These are phyloP conservation scores for Rosa hybrid DNA, from an alignment of 331 rosid species.

Conservation along the genomic window DNA sequence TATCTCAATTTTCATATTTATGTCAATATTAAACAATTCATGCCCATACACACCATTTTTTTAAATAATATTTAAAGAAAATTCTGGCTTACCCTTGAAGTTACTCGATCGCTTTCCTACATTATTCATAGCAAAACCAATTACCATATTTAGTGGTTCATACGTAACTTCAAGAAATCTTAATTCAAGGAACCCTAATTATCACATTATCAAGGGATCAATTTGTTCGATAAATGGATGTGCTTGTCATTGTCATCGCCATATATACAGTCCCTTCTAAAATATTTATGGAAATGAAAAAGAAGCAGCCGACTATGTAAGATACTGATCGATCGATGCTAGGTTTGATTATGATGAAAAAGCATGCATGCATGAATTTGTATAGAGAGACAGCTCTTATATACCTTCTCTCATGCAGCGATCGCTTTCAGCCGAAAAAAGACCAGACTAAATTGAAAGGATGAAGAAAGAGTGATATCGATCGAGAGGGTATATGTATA, in stretches of 20 bases:
- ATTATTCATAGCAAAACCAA: too few relatives aligned
- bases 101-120: not conserved
- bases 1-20: not conserved
- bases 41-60: too few relatives aligned
- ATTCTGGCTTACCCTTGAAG: not conserved
- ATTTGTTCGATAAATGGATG: not conserved
- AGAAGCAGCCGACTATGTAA: not conserved
- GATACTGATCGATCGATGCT: not conserved
- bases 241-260: not conserved
- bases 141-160: not conserved
- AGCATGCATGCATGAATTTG: not conserved
- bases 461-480: not conserved
- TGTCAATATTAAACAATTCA: too few relatives aligned
- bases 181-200: not conserved
- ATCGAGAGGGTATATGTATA: not conserved
- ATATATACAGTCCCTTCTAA: not conserved
- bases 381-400: not conserved
- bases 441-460: not conserved
- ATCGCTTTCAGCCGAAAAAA: conserved; percentile 14
- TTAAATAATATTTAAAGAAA: not conserved
- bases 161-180: not conserved
- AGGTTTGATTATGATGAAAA: conserved; percentile 1
- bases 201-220: not conserved
- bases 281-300: not conserved
- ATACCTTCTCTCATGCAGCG: not conserved